Base-by-base conservation (phyloP, 495 filamentous ascomycete species). In the Podospora pseudoanserina region DNA sequence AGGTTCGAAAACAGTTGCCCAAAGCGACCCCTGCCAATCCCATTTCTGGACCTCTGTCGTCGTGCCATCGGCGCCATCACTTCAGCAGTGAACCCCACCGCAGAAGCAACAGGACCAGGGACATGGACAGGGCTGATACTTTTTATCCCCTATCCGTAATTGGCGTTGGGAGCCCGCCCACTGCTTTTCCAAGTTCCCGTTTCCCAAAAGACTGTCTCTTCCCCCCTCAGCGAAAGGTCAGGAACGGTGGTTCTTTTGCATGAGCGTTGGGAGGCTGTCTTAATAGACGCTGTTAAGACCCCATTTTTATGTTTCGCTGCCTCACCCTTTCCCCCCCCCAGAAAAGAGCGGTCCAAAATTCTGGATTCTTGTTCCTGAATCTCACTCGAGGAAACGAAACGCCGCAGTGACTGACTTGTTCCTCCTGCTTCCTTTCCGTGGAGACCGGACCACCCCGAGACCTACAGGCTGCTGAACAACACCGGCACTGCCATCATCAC, bases 101-200 rank as follows among this genome's bases (percentile, higher is more conserved):
- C 61, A 63, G 61, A 63, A 63, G 61, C 32, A 63, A 63, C 61
- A 62, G 60, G 27, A 28, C 23, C 27, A 19, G 28, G 61, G 30
- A 63, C 61, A 63, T 28, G 61, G 61, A 63, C 61, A 39, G 32
- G 61, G 61, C 28, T 63, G 30, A 39, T 49, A 61, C 27, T 27
- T 32, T 32, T 61, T 61, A 28, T 61, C 20, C 20, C 23, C 27
- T 20, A 15, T 28, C 61, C 30, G 61, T 32, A 63, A 28, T 58
- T 58, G 23, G 30, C 30, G 27, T 63, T 39, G 61, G 28, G 61
- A 28, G 27, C 61, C 61, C 27, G 32, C 61, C 61, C 16, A 63
- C 61, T 49, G n/a, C 30, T 7, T 39, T 13, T 49, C 30, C 61
- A 63, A 32, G 61, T 32, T 19, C 61, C 32, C 61, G n/a, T 32